Evolutionary conservation across 495 filamentous ascomycete species (phyloP).

Genomic region (Cryomyces antarcticus): DNA sequence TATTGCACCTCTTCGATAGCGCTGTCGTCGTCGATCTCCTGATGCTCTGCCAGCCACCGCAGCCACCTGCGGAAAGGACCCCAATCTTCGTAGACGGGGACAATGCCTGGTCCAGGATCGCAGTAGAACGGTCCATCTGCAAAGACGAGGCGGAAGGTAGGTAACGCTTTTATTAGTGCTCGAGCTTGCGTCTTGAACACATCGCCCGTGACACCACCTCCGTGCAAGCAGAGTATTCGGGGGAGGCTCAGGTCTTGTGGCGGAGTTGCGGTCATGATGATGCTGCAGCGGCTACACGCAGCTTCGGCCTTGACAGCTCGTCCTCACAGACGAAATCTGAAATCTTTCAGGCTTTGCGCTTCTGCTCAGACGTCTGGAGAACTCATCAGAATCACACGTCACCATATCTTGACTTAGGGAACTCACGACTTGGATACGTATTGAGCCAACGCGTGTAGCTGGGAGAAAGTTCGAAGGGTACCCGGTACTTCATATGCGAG

Average conservation of each 20-base stretch:
- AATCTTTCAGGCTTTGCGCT: too few relatives aligned
- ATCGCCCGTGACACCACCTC: slow-evolving; percentile 39
- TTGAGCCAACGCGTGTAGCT: too few relatives aligned
- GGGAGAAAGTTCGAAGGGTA: too few relatives aligned
- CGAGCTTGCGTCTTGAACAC: slow-evolving; percentile 41
- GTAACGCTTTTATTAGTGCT: slow-evolving; percentile 24
- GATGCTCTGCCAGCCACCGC: slow-evolving; percentile 26
- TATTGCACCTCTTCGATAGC: slow-evolving; percentile 19
- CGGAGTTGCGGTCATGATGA: not conserved
- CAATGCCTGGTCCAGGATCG: slow-evolving; percentile 28
- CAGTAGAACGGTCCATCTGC: slow-evolving; percentile 35
- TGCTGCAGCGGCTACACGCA: too few relatives aligned
- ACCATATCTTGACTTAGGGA: too few relatives aligned
- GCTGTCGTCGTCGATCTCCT: slow-evolving; percentile 23
- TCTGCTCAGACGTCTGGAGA: too few relatives aligned
- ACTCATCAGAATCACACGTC: too few relatives aligned
- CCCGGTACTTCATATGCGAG: too few relatives aligned
- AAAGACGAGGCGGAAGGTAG: slow-evolving; percentile 36
- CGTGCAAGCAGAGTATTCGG: slow-evolving; percentile 48
- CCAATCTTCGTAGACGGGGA: slow-evolving; percentile 29
- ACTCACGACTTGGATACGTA: too few relatives aligned
- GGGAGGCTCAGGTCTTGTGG: not conserved
- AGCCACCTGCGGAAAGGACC: slow-evolving; percentile 41
- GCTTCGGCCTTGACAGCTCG: too few relatives aligned
- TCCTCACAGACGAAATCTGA: too few relatives aligned